Evolutionary conservation across 495 filamentous ascomycete species (phyloP).

Genomic region (Corynascus novoguineensis): DNA sequence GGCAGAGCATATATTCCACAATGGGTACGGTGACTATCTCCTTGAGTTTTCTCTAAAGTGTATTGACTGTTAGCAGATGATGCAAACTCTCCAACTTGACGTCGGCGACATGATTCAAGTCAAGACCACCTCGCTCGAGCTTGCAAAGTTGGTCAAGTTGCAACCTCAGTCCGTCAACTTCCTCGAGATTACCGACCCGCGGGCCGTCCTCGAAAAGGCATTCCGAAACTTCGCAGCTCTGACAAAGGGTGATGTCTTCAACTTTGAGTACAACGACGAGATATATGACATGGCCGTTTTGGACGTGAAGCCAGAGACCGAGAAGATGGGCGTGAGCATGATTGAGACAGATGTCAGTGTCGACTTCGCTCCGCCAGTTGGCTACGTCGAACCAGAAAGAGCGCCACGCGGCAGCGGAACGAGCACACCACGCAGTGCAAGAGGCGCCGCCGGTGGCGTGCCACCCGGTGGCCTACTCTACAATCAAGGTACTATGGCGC

Average conservation of each 20-base stretch:
- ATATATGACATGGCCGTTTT: conserved; percentile 87
- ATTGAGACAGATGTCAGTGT: conserved; percentile 93
- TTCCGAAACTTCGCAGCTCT: conserved; percentile 93
- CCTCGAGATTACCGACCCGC: conserved; percentile 93
- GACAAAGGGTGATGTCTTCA: conserved; percentile 87
- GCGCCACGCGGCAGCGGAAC: conserved; percentile 50
- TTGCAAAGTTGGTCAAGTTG: conserved; percentile 87
- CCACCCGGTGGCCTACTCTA: conserved; percentile 69
- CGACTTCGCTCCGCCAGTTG: conserved; percentile 89
- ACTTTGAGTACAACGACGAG: conserved; percentile 90
- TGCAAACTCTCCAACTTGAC: conserved; percentile 83
- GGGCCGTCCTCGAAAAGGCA: conserved; percentile 94
- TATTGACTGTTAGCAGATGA: conserved; percentile 56
- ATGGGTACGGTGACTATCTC: conserved; percentile 59
- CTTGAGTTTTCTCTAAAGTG: background rate
- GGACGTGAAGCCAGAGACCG: conserved; percentile 78
- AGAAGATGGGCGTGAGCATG: conserved; percentile 78
- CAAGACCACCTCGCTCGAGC: conserved; percentile 84
- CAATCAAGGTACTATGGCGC: conserved; percentile 87
- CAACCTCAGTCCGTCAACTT: conserved; percentile 89
- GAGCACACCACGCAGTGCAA: conserved; percentile 50
- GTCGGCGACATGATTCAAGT: conserved; percentile 91
- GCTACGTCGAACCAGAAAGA: conserved; percentile 81
- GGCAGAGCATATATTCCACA: conserved; percentile 92
- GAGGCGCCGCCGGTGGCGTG: conserved; percentile 38